A percentile compares a stretch with the other conserved stretches of the same genome.
Conservation (phyloP, 805 yeast species). For the Zygotorulaspora sp. region DNA sequence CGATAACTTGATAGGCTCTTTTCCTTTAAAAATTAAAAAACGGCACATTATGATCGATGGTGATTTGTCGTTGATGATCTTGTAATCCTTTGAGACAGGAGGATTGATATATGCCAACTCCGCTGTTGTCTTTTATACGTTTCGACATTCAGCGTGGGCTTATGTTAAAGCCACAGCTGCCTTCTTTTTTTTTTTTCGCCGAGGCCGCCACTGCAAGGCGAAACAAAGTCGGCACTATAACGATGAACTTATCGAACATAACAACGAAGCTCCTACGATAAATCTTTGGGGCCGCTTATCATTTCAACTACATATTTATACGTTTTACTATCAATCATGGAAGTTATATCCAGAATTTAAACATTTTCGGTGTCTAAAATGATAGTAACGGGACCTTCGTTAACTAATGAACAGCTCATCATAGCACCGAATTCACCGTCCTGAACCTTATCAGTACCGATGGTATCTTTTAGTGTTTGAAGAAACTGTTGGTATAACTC, state of each 20-base stretch:
- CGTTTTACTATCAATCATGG: too few species aligned
- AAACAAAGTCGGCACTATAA: neutral
- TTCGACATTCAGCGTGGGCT: neutral
- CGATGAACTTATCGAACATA: too few species aligned
- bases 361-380: conserved; percentile 60
- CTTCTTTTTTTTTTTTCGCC: conserved; percentile 1
- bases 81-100: too few species aligned
- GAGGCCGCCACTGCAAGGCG: conserved; percentile 1
- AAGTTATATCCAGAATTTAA: too few species aligned
- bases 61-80: too few species aligned
- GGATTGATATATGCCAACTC: neutral
- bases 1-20: conserved; percentile 80
- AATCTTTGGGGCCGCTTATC: too few species aligned
- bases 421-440: conserved; percentile 95
- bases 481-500: conserved; percentile 49
- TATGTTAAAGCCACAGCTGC: neutral
- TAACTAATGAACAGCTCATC: conserved; percentile 88
- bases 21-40: conserved; percentile 85
- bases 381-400: conserved; percentile 93
- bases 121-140: neutral
- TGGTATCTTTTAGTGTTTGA: conserved; percentile 40
- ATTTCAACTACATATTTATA: too few species aligned
- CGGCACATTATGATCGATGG: conserved; percentile 69
- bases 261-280: too few species aligned
- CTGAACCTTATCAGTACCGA: conserved; percentile 62